Evolutionary conservation across 2,329 filamentous ascomycete genomes (phyloP).

Genomic region (Diaporthe australafricana): DNA sequence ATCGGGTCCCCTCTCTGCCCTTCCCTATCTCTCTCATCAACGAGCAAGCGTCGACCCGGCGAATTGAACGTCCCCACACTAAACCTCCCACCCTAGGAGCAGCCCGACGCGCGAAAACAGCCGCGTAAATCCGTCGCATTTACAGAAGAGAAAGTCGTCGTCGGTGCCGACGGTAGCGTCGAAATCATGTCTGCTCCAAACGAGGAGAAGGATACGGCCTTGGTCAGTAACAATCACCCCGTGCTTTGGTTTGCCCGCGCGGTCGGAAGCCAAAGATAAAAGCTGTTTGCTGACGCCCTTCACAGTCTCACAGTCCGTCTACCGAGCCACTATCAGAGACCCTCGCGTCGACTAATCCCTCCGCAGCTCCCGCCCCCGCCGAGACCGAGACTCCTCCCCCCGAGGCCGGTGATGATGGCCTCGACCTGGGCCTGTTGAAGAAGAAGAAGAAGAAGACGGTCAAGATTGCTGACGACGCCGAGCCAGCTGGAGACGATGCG

Average conservation of each 20-base stretch:
- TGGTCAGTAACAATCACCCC: constrained; percentile 45
- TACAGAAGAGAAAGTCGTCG: constrained; percentile 86
- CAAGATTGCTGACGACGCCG: constrained; percentile 62
- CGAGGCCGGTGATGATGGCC: constrained; percentile 68
- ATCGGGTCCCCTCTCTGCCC: not conserved
- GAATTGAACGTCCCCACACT: constrained; percentile 24
- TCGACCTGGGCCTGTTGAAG: constrained; percentile 70
- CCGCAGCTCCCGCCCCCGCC: constrained; percentile 34
- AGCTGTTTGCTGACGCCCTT: constrained; percentile 26
- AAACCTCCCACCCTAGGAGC: constrained; percentile 41
- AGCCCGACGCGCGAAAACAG: constrained; percentile 66
- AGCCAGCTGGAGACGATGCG: constrained; percentile 61
- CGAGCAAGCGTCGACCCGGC: constrained; percentile 26
- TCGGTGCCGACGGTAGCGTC: constrained; percentile 90
- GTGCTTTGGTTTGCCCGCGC: not conserved
- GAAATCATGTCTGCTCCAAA: constrained; percentile 77
- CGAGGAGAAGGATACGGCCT: constrained; percentile 83
- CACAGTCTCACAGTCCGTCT: constrained; percentile 38
- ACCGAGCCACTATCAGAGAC: constrained; percentile 37
- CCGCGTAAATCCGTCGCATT: constrained; percentile 95
- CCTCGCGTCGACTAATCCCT: constrained; percentile 38
- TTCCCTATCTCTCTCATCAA: not conserved
- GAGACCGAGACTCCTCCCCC: constrained; percentile 62
- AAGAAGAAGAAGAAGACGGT: constrained; percentile 82
- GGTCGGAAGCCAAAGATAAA: not conserved